Evolutionary conservation across 495 filamentous ascomycete species (phyloP), one percentile per base, ranked within the genome.

Genomic region (Xylaria sp.): DNA sequence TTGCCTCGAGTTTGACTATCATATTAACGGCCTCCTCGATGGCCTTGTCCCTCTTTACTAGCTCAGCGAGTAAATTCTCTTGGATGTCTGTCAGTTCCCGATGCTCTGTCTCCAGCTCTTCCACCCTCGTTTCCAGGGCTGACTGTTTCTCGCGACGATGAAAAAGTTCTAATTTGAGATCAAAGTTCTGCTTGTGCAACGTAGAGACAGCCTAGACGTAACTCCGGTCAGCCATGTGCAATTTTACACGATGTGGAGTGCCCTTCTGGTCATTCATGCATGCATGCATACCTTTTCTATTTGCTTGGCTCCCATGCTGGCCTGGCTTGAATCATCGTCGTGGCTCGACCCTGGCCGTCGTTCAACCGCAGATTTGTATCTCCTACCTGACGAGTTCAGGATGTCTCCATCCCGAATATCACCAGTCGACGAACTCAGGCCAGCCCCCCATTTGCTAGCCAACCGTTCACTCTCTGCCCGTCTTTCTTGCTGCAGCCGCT

Each of bases 111-210:
- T 88, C 85, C 21, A 92, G 85, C 66, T 84, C 85, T 57, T 92
- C 87, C 53, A 93, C 72, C 53, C 88, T 84, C 66, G 88, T 85
- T 74, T 92, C 90, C 50, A 94, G 73, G 6, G 69, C 69, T 19
- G 78, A 80, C 73, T 88, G 85, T 62, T 80, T 81, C 75, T 89
- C 82, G 33, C 93, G 88, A 61, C 91, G 86, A 72, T 97, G 92
- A 74, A 88, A 92, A 1, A 97, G 84, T 71, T 95, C 92, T 59
- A 97, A 83, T 79, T 97, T 97, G 68, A 98, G 84, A 76, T 95
- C 92, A 76, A 97, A 98, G 74, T 97, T 96, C 76, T 95, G 88
- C 75, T 97, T 97, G 76, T 91, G 90, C 57, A 97, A 82, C 59
- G 88, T 92, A 24, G 81, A 86, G 46, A 85, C 66, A 50, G 81